Evolutionary conservation across 2,329 filamentous ascomycete genomes (phyloP), one percentile per base, ranked within the genome.

Genomic region (Aspergillus fijiensis): DNA sequence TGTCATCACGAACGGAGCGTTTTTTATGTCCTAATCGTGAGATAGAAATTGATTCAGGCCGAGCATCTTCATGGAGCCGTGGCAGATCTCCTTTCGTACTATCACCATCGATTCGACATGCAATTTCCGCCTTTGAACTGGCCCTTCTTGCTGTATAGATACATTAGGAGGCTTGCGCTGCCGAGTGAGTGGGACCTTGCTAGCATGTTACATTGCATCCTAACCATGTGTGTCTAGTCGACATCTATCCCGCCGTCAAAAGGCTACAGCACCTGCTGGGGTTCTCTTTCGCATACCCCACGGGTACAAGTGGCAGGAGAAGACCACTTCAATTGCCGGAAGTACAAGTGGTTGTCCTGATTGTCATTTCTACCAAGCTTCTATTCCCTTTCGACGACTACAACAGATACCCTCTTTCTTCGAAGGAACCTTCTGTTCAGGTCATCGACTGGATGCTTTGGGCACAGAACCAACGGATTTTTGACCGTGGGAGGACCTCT

Each of bases 291-390:
- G 82, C 83, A 1, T 78, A 81, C 6, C 76, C 79, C 4, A 78
- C 75, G 31, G 70, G 74, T 54, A 62, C 61, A 70, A 59, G 63
- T 55, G 76, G 77, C 61, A 76, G 80, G 60, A 76, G 67, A 33
- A 69, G 66, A 42, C 64, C 81, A 27, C 76, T 84, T 9, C 80
- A 86, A 54, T 84, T 89, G 63, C 92, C 95, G 0, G 95, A 98
- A 69, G 80, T 90, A 5, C 84, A 90, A 49, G 77, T 97, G 1
- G 80, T 92, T 58, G 82, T 87, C 4, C 78, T 91, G 3, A 74
- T 96, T 3, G 79, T 96, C 2, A 82, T 96, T 14, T 86, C 89
- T 4, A 87, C 89, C 3, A 97, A 97, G 68, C 74, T 96, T 2
- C 80, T 89, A 21, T 92, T 91, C 67, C 91, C 94, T 0, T 86